Base-by-base conservation (phyloP, 2,329 filamentous ascomycete genomes). In the Beauveria sp. region DNA sequence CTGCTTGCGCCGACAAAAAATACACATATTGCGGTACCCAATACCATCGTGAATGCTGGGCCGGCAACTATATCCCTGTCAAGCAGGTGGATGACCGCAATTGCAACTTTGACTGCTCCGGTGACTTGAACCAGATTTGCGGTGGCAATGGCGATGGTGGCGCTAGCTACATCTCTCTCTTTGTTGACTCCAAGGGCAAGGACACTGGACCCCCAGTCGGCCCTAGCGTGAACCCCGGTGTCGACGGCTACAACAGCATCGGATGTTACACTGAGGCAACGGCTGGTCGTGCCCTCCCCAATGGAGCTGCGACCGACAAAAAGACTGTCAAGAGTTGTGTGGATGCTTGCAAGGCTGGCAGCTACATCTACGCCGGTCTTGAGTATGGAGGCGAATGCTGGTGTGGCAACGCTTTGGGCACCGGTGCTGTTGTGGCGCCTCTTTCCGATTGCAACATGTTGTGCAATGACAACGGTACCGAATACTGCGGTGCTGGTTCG, bases 1-100 rank as follows among this genome's bases (percentile, higher is more conserved):
- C 69, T 0, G 70, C 74, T 1, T 83, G 81, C 54, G 70, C 69
- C 1, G 66, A 60, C 0, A 67, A 65, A 4, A 70, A 72, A 1
- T 74, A 72, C 14, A 66, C 68, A 0, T 82, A 80, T 64, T 81
- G 80, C 6, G 81, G 75, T 2, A 80, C 78, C 0, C 73, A 82
- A 58, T 83, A 83, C 63, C 71, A 77, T 20, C 66, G 71, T 14
- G 81, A 85, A 66, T 84, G 82, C 66, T 85, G 82, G 82, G 80
- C 73, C 20, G 82, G 83, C 1, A 77, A 77, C 28, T 74, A 66
- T 0, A 74, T 81, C 26, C 81, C 81, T 0, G 71, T 67, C 0
- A 67, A 74, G 14, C 71, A 77, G 64, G 79, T 80, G 1, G 71
- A 71, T 20, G 77, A 80, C 3, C 66, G 56, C 5, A 74, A 82